These are phyloP conservation scores for Alternaria brassicicola DNA, from an alignment of 2,329 filamentous ascomycete genomes.

Conservation along the genomic window DNA sequence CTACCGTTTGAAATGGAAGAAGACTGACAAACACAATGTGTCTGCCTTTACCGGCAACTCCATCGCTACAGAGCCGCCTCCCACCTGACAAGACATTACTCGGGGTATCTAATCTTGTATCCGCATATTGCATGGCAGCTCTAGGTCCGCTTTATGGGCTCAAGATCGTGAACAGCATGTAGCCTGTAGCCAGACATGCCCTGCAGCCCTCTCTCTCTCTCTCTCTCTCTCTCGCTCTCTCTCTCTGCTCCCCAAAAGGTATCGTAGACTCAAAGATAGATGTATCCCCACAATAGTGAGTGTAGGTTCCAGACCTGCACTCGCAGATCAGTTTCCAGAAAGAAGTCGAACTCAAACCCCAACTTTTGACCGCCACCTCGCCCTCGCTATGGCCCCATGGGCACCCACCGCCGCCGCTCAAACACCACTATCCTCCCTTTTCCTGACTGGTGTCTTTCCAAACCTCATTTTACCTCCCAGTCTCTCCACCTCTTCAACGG, in stretches of 20 bases:
- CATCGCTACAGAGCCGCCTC: neutral
- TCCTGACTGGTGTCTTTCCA: neutral
- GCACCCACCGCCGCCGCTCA: neutral
- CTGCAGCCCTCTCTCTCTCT: neutral
- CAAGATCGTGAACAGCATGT: neutral
- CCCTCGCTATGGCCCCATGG: neutral
- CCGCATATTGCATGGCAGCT: neutral
- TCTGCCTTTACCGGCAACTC: neutral
- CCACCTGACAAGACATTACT: neutral
- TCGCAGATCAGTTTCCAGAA: neutral
- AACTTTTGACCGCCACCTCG: neutral
- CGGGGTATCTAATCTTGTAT: neutral
- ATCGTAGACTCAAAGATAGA: neutral
- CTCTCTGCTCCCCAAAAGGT: neutral
- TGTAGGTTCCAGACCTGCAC: neutral
- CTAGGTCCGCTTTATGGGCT: neutral
- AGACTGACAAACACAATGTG: neutral
- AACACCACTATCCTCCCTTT: neutral
- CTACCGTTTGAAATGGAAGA: neutral
- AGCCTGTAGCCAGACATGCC: neutral
- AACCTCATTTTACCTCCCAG: conserved; percentile 14
- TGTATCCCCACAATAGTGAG: neutral
- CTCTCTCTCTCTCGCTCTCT: neutral
- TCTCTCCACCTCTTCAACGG: conserved; percentile 16
- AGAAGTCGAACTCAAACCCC: neutral